phyloP scores from a whole-genome alignment of 176 grass and related monocot genomes.

The Juncus effusus region DNA sequence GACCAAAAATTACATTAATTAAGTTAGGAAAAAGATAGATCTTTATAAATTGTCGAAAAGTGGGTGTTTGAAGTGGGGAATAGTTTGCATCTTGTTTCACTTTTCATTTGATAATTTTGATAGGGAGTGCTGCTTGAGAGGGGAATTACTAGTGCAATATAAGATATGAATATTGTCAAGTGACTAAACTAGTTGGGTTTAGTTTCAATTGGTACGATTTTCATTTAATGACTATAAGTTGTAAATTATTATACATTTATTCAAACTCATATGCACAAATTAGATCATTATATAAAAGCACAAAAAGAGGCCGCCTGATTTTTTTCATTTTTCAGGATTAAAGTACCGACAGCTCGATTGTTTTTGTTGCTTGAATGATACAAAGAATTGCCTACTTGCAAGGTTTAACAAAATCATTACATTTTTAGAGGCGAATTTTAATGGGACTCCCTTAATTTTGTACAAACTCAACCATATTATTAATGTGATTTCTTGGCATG shows the following conservation, averaged over 20 bases:
- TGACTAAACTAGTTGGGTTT: no score
- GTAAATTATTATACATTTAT: constrained; percentile 11
- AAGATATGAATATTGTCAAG: no score
- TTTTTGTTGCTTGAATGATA: neutral
- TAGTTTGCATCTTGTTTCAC: no score
- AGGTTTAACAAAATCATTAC: constrained; percentile 17
- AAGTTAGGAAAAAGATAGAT: no score
- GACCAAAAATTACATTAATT: no score
- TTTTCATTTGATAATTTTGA: no score
- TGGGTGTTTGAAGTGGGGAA: no score
- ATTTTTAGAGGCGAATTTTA: constrained; percentile 17
- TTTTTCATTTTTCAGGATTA: constrained; percentile 18
- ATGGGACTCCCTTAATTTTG: constrained; percentile 17
- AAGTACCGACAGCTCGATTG: neutral
- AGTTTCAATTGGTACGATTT: neutral
- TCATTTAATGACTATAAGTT: constrained; percentile 3
- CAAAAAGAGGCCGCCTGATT: no score
- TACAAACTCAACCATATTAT: constrained; percentile 23
- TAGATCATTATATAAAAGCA: neutral
- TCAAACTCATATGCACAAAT: neutral
- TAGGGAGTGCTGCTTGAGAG: no score
- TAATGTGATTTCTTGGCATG: constrained; percentile 28
- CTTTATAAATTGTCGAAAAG: no score
- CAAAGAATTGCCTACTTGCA: neutral
- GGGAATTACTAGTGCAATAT: no score